These are phyloP conservation scores for Cubamyces lactineus DNA, from an alignment of 768 basidiomycete species.

Conservation along the genomic window DNA sequence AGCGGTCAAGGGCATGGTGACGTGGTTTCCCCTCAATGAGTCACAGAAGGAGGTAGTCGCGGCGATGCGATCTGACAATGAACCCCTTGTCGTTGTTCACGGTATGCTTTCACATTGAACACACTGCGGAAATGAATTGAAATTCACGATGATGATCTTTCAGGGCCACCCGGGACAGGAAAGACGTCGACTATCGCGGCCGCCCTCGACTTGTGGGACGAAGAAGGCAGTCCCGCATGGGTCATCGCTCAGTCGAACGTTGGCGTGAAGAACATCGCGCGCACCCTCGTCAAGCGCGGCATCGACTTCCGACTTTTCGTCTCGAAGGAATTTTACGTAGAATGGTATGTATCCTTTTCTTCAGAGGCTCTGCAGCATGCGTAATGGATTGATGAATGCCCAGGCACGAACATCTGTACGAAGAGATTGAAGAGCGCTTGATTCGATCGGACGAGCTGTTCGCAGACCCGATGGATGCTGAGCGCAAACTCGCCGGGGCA, in stretches of 20 bases:
- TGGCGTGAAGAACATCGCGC: slow-evolving; percentile 84
- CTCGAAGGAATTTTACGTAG: slow-evolving; percentile 34
- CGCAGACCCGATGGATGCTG: slow-evolving; percentile 28
- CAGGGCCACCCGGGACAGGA: slow-evolving; percentile 56
- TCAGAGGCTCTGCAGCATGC: not conserved
- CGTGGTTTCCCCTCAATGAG: slow-evolving; percentile 34
- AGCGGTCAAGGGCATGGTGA: not conserved
- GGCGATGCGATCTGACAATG: slow-evolving; percentile 37
- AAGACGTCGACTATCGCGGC: slow-evolving; percentile 57
- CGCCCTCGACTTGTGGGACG: slow-evolving; percentile 42
- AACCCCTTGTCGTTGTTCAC: slow-evolving; percentile 43
- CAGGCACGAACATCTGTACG: slow-evolving; percentile 58
- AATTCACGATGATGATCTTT: not conserved
- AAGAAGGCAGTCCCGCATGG: slow-evolving; percentile 50
- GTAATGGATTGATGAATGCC: not conserved
- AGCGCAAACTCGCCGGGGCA: slow-evolving; percentile 34
- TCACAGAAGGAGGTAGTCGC: slow-evolving; percentile 43
- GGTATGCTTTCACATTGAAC: slow-evolving; percentile 32
- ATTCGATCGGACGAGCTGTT: slow-evolving; percentile 49
- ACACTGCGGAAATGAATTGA: not conserved
- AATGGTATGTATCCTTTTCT: slow-evolving; percentile 29
- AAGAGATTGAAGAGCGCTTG: slow-evolving; percentile 30
- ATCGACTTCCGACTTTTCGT: slow-evolving; percentile 60
- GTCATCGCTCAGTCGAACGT: slow-evolving; percentile 82
- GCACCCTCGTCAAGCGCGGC: slow-evolving; percentile 55